Evolutionary conservation across 2,329 filamentous ascomycete species (phyloP), one percentile per base, ranked within the genome.

Genomic region (Talaromyces amestolkiae): DNA sequence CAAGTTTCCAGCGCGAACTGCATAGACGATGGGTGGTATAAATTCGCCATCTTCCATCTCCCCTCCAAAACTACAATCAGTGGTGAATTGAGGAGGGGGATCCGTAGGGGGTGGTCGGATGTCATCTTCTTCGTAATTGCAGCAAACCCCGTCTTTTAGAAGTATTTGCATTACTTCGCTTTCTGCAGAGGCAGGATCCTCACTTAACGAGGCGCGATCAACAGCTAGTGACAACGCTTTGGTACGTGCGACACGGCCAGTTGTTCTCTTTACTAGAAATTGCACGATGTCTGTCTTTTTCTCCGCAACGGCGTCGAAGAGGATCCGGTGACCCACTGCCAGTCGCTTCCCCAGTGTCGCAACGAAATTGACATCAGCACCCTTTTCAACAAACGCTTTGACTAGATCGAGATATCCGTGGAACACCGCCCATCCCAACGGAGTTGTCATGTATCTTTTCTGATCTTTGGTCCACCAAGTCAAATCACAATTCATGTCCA

Each of bases 11-110:
- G 27, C n/a, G 15, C 11, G 33, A 4, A 51, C 33, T 8, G 59
- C 59, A 17, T 53, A 24, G n/a, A 51, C 59, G 3, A 61, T 39
- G 11, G 59, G 43, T 31, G 59, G 59, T 39, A 51, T 61, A 22
- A 49, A 61, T 19, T 61, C 45, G 5, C 43, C 45, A 17, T 61
- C 39, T 37, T 37, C 35, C 35, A n/a, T n/a, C n/a, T n/a, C n/a
- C n/a, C n/a, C n/a, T n/a, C n/a, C n/a, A n/a, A n/a, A n/a, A n/a
- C n/a, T n/a, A n/a, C n/a, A n/a, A n/a, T n/a, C n/a, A n/a, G n/a
- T n/a, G n/a, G n/a, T n/a, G n/a, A n/a, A n/a, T n/a, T n/a, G n/a
- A n/a, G 15, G 3, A 17, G 45, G 22, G 27, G 37, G 56, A 15
- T 31, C 10, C 33, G 19, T 17, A 33, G 58, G 24, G 4, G 58